Conservation (phyloP, 495 filamentous ascomycete genomes). For the Durotheca rogersii region DNA sequence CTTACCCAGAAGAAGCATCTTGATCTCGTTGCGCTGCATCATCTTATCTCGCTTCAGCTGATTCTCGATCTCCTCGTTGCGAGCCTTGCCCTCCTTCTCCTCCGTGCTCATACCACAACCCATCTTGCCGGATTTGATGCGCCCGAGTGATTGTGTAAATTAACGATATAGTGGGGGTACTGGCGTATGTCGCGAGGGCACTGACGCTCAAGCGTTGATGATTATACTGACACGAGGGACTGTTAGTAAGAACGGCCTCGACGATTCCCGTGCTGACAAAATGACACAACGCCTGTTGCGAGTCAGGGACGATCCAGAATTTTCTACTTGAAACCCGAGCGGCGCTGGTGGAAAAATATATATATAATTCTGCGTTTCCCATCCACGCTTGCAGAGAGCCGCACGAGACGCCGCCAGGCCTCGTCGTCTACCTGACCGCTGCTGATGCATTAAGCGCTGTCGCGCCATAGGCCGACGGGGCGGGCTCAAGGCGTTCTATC, state of each 20-base stretch:
- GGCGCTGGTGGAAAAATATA: neutral
- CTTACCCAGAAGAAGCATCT: slow-evolving; percentile 97
- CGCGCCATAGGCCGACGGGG: too few relatives aligned
- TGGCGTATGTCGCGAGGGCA: slow-evolving; percentile 9
- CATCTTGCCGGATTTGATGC: slow-evolving; percentile 65
- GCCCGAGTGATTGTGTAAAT: slow-evolving; percentile 26
- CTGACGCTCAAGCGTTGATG: slow-evolving; percentile 2
- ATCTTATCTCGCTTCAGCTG: slow-evolving; percentile 94
- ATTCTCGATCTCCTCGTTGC: slow-evolving; percentile 99
- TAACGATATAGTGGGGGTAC: slow-evolving; percentile 17
- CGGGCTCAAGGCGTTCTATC: too few relatives aligned
- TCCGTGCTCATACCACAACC: slow-evolving; percentile 99
- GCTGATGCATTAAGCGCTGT: too few relatives aligned
- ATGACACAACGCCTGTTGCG: neutral
- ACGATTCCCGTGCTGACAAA: neutral
- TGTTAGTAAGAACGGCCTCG: slow-evolving; percentile 7
- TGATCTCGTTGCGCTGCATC: slow-evolving; percentile 96
- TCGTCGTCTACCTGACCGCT: too few relatives aligned
- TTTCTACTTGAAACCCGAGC: neutral
- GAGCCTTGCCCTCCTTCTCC: slow-evolving; percentile 99
- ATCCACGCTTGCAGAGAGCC: too few relatives aligned
- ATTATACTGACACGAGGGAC: slow-evolving; percentile 7
- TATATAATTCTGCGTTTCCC: neutral
- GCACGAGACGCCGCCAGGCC: too few relatives aligned
- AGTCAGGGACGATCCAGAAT: neutral